Conservation (phyloP, 2,329 filamentous ascomycete species). For the Arthrobotrys pseudoclavata region DNA sequence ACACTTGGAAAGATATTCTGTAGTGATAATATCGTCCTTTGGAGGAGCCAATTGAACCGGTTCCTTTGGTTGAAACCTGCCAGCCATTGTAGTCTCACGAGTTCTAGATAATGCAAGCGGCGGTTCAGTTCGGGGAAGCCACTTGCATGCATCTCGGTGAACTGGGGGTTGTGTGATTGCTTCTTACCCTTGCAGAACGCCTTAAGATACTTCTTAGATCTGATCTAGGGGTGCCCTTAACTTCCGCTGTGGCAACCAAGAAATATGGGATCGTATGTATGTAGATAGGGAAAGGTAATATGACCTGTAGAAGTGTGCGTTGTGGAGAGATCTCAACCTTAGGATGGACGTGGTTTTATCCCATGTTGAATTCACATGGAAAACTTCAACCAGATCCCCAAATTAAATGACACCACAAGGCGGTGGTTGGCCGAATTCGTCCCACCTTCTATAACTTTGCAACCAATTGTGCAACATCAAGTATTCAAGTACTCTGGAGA, state of each 20-base stretch:
- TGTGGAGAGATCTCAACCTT: background rate
- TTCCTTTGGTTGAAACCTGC: constrained; percentile 82
- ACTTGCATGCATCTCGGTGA: constrained; percentile 11
- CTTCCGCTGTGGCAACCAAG: constrained; percentile 1
- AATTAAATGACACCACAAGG: constrained; percentile 1
- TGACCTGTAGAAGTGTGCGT: background rate
- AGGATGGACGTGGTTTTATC: background rate
- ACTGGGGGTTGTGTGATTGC: background rate
- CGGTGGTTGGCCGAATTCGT: background rate
- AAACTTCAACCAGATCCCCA: background rate
- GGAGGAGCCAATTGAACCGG: constrained; percentile 83
- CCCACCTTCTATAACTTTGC: background rate
- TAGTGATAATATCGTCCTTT: constrained; percentile 87
- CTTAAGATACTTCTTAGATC: background rate
- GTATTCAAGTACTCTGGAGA: background rate
- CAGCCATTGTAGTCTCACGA: constrained; percentile 64
- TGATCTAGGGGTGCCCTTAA: background rate
- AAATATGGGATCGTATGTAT: background rate
- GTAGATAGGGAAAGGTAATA: background rate
- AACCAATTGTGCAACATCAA: background rate
- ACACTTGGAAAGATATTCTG: constrained; percentile 82
- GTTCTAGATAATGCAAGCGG: constrained; percentile 2
- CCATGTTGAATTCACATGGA: background rate
- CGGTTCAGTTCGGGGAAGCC: constrained; percentile 35
- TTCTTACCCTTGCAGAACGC: constrained; percentile 1